Evolutionary conservation across 2,329 filamentous ascomycete genomes (phyloP).

Genomic region (Hymenoscyphus occultus): DNA sequence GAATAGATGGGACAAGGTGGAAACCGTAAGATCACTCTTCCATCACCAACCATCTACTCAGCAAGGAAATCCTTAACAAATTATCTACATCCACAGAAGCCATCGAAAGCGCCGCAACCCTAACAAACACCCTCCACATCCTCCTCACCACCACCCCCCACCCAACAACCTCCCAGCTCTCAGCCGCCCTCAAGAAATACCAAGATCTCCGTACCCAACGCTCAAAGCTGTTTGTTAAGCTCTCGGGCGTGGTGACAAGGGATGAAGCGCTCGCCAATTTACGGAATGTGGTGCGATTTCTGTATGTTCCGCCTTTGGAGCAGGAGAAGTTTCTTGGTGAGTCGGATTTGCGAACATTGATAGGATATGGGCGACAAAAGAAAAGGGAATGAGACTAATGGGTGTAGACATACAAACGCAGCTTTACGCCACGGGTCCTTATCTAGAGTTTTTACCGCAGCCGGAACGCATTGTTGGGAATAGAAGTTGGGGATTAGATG

Average conservation of each 20-base stretch:
- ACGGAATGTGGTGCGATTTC: conserved; percentile 20
- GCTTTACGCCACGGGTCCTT: conserved; percentile 21
- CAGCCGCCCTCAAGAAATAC: conserved; percentile 15
- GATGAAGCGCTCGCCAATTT: conserved; percentile 19
- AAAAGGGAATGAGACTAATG: conserved; percentile 3
- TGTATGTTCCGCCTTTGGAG: conserved; percentile 16
- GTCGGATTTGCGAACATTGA: not conserved
- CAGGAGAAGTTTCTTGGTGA: conserved; percentile 18
- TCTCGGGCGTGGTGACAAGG: conserved; percentile 20
- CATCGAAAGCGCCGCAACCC: conserved; percentile 40
- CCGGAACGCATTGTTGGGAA: conserved; percentile 17
- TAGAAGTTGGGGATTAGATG: conserved; percentile 17
- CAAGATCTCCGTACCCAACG: conserved; percentile 18
- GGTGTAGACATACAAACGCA: conserved; percentile 19
- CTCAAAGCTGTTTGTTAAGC: conserved; percentile 18
- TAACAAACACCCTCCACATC: conserved; percentile 35
- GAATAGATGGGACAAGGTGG: conserved; percentile 38
- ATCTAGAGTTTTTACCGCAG: conserved; percentile 21
- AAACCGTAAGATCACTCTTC: conserved; percentile 29
- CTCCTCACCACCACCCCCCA: not conserved
- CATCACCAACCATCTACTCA: not conserved
- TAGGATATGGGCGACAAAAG: not conserved
- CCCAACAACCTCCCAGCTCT: conserved; percentile 4
- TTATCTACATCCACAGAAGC: conserved; percentile 24
- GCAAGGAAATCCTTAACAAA: not conserved